Base-by-base conservation (phyloP, 2,329 filamentous ascomycete species). In the Fusarium decemcellulare region DNA sequence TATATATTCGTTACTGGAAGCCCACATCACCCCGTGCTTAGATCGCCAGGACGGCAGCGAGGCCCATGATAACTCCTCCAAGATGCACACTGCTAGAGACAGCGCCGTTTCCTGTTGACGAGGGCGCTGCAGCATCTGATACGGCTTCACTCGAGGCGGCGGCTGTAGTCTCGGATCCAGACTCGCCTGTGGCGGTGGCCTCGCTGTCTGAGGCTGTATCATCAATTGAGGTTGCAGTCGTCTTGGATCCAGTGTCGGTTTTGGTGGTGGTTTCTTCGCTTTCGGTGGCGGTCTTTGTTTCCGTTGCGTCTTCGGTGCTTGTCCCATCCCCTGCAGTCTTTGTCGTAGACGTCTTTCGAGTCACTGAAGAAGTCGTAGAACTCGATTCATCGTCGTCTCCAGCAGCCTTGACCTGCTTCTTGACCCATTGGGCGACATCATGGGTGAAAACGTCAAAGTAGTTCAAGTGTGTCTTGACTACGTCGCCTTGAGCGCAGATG, bases 401-500 rank as follows among this genome's bases (percentile, higher is more conserved):
- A 6, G 63, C 44, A 4, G 59, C 55, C 12, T 61, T 42, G 14
- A 56, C 39, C 10, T 53, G 58, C 37, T 58, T 30, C n/a, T 65
- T 57, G 40, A 65, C 64, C 61, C 64, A 67, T 46, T 12, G 32
- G 29, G 74, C 72, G 27, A 67, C 70, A 16, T 71, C 68, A 16
- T 71, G 44, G 36, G 64, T 72, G 63, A 73, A 78, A 16, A 79
- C 42, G 29, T 80, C 74, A 60, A 81, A 81, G 59, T 82, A 82
- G 67, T 80, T 79, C 10, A 78, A 72, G 56, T 82, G 81, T 9
- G 73, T 74, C 9, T 74, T 74, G 4, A 76, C 72, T 4, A 70
- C 72, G 27, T 78, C 66, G 8, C 79, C 80, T 15, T 73, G 74
- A 12, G 80, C 81, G 65, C 82, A 83, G 58, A 81, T 77, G 2